These are phyloP conservation scores for Aspergillus brasiliensis DNA, from an alignment of 2,329 filamentous ascomycete genomes.

Conservation along the genomic window DNA sequence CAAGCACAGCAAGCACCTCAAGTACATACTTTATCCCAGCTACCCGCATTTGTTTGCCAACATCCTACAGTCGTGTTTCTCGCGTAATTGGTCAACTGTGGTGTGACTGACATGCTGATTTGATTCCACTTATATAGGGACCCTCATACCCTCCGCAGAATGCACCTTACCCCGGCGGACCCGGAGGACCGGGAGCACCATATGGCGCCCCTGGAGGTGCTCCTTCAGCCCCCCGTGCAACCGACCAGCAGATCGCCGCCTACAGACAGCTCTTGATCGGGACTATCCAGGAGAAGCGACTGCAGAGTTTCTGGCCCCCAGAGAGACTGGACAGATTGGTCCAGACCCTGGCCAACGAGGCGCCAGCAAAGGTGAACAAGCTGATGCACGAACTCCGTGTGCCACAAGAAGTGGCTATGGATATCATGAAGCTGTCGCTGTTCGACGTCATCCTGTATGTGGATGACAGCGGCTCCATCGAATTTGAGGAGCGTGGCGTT, in stretches of 20 bases:
- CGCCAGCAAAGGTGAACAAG: constrained; percentile 52
- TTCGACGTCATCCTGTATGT: constrained; percentile 67
- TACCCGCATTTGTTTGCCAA: constrained; percentile 4
- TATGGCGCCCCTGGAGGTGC: constrained; percentile 33
- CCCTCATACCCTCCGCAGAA: constrained; percentile 35
- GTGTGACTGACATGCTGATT: neutral
- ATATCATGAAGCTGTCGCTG: constrained; percentile 63
- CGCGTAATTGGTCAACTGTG: neutral
- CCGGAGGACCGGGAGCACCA: constrained; percentile 26
- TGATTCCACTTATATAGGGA: constrained; percentile 15
- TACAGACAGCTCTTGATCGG: constrained; percentile 60
- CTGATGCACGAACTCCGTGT: constrained; percentile 61
- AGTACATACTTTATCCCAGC: constrained; percentile 33
- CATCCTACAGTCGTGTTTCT: constrained; percentile 9
- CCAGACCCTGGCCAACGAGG: constrained; percentile 35
- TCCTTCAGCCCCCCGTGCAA: constrained; percentile 41
- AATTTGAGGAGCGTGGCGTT: constrained; percentile 67
- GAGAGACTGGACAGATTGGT: constrained; percentile 45
- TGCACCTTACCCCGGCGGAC: constrained; percentile 32
- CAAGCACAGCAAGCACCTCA: constrained; percentile 36
- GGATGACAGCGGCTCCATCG: constrained; percentile 70
- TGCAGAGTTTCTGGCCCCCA: constrained; percentile 62
- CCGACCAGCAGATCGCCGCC: constrained; percentile 53
- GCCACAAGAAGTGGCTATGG: constrained; percentile 61
- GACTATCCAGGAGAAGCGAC: constrained; percentile 62